Evolutionary conservation across 495 filamentous ascomycete genomes (phyloP), one percentile per base, ranked within the genome.

Genomic region (Parmelia sp.): DNA sequence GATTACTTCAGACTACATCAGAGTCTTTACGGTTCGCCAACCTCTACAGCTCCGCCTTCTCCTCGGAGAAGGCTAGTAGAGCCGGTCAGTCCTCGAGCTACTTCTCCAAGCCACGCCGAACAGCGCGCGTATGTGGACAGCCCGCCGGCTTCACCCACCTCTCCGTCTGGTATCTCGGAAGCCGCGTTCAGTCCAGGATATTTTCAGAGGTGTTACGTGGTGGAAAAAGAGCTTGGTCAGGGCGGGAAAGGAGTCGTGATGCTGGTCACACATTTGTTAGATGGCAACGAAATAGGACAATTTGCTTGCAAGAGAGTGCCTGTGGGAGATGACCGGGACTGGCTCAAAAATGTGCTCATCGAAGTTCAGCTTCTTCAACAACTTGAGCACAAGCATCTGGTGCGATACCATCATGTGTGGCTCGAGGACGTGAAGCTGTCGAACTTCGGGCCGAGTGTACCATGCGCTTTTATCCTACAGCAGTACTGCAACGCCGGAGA

Each of bases 401-500:
- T 98, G 1, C 94, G 91, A 0, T 98, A 98, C 73, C 88, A 92
- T 10, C 93, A 96, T 75, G 92, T 96, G 37, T 98, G 94, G 94
- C 83, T 98, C 25, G 93, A 98, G 73, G 87, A 96, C 72, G 85
- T 89, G 58, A 85, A 90, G 69, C 82, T 92, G 27, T 92, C 83
- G 66, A 81, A 79, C 4, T 98, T 97, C 71, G 89, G 91, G 6
- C 94, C 95, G 1, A 94, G 86, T 69, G 91, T 97, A 1, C 90
- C 92, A 10, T 97, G 92, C 69, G 92, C 92, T 23, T 98, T 96
- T 71, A 98, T 98, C 55, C 83, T 98, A 6, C 94, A 98, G 70
- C 91, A 98, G 71, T 97, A 96, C 69, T 98, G 94, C 79, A 96
- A 97, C 72, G 81, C 85, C 12, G 94, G 94, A n/a, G 94, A 97